These are phyloP conservation scores for Ascochyta rabiei DNA, from an alignment of 2,329 filamentous ascomycete species.

Conservation along the genomic window DNA sequence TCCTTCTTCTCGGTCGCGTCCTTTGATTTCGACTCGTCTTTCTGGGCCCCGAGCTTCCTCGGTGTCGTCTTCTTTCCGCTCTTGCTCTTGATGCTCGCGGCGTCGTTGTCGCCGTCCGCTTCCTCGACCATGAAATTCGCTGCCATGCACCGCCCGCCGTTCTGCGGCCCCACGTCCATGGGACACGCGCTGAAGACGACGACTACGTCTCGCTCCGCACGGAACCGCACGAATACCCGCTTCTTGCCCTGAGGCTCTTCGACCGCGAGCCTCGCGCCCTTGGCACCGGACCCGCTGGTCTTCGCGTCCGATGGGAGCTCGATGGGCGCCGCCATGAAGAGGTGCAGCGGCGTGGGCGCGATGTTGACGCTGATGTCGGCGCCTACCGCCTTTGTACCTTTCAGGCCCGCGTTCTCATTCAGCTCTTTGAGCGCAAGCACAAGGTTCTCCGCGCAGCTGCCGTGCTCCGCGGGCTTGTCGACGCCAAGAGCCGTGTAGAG, in stretches of 20 bases:
- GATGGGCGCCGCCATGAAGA: constrained; percentile 50
- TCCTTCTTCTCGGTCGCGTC: constrained; percentile 1
- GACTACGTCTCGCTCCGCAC: constrained; percentile 46
- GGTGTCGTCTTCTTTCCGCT: constrained; percentile 24
- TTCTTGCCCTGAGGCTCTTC: constrained; percentile 45
- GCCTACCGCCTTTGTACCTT: constrained; percentile 54
- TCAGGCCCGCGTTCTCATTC: constrained; percentile 54
- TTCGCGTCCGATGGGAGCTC: constrained; percentile 15
- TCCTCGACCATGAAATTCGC: constrained; percentile 49
- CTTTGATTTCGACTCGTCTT: neutral
- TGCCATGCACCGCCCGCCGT: constrained; percentile 47
- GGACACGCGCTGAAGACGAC: constrained; percentile 48
- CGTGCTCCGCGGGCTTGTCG: constrained; percentile 54
- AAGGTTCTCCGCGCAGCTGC: constrained; percentile 56
- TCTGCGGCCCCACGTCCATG: constrained; percentile 46
- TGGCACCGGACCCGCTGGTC: constrained; percentile 32
- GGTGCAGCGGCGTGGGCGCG: constrained; percentile 54
- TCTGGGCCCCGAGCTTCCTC: constrained; percentile 23
- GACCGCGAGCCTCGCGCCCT: constrained; percentile 36
- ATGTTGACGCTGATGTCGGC: constrained; percentile 57
- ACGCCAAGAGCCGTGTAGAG: constrained; percentile 52
- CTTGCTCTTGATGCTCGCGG: constrained; percentile 21
- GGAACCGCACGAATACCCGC: constrained; percentile 41
- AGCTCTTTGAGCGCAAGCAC: constrained; percentile 56
- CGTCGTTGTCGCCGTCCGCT: constrained; percentile 29